Evolutionary conservation across 257 asterid species (phyloP).

Genomic region (Scutellaria barbata): DNA sequence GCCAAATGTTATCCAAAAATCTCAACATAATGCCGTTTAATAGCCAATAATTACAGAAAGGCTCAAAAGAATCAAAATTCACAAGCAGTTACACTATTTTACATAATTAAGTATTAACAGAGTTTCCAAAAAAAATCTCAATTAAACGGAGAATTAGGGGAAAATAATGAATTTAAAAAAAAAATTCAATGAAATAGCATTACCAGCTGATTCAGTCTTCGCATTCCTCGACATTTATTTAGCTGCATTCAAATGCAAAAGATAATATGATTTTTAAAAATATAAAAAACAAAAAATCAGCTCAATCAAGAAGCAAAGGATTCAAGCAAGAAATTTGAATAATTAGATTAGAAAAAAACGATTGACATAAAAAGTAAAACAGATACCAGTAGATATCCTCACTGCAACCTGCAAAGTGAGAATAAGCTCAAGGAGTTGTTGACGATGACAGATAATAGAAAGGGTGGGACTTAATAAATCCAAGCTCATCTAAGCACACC

Average conservation of each 20-base stretch:
- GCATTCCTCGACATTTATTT: slow-evolving; percentile 34
- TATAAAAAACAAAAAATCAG: too few species aligned
- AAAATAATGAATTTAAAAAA: background rate
- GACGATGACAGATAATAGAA: background rate
- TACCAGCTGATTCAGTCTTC: slow-evolving; percentile 35
- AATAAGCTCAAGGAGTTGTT: background rate
- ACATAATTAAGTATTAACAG: too few species aligned
- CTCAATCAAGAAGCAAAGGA: background rate
- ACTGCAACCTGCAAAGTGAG: background rate
- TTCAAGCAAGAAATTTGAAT: background rate
- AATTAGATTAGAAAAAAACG: background rate
- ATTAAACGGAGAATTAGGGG: too few species aligned
- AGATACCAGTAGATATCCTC: background rate
- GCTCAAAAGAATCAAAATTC: background rate
- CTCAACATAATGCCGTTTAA: background rate
- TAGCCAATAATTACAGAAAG: background rate
- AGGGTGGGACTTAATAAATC: too few species aligned
- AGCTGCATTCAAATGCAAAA: slow-evolving; percentile 28
- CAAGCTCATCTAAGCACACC: too few species aligned
- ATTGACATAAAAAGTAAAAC: background rate
- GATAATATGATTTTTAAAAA: too few species aligned
- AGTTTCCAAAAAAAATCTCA: background rate
- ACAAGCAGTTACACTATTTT: background rate
- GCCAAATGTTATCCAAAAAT: background rate
- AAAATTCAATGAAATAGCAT: background rate